Evolutionary conservation across 1,284 basidiomycete species (phyloP).

Genomic region (Cryptococcus wingfieldii): DNA sequence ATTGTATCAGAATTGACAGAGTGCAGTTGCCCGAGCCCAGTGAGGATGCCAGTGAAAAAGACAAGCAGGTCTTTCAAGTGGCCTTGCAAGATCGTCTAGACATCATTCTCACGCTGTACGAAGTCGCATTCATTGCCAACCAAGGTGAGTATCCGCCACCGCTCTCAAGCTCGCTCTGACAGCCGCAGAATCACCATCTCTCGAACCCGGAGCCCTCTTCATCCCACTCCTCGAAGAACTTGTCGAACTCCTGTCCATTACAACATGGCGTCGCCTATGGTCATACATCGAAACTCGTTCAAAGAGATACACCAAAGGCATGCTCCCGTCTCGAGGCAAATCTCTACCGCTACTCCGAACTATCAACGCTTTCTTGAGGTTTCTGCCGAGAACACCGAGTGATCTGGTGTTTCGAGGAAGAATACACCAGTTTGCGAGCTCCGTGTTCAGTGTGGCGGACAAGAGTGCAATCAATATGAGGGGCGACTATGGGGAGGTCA

Average conservation of each 20-base stretch:
- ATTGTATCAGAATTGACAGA: background rate
- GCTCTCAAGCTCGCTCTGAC: background rate
- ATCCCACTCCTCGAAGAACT: constrained; percentile 44
- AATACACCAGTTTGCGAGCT: constrained; percentile 41
- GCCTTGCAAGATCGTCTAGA: constrained; percentile 37
- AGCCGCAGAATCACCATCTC: constrained; percentile 15
- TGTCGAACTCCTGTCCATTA: constrained; percentile 39
- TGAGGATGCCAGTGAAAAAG: constrained; percentile 9
- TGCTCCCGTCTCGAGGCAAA: constrained; percentile 44
- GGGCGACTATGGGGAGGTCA: constrained; percentile 38
- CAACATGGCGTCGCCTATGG: constrained; percentile 39
- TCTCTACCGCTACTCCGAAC: constrained; percentile 40
- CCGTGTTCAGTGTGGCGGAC: constrained; percentile 40
- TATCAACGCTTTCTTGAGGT: constrained; percentile 43
- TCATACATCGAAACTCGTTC: constrained; percentile 38
- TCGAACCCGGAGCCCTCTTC: constrained; percentile 43
- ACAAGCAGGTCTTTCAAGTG: constrained; percentile 26
- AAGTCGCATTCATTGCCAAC: constrained; percentile 20
- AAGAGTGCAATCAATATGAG: constrained; percentile 45
- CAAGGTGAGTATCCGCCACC: constrained; percentile 14
- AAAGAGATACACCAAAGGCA: constrained; percentile 41
- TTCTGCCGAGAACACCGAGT: constrained; percentile 36
- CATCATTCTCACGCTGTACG: constrained; percentile 38
- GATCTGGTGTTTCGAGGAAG: constrained; percentile 42
- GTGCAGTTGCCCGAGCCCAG: constrained; percentile 25